A percentile compares a stretch with the other conserved stretches of the same genome.
phyloP scores from a whole-genome alignment of 306 rosid species.

The Glycine tomentella region DNA sequence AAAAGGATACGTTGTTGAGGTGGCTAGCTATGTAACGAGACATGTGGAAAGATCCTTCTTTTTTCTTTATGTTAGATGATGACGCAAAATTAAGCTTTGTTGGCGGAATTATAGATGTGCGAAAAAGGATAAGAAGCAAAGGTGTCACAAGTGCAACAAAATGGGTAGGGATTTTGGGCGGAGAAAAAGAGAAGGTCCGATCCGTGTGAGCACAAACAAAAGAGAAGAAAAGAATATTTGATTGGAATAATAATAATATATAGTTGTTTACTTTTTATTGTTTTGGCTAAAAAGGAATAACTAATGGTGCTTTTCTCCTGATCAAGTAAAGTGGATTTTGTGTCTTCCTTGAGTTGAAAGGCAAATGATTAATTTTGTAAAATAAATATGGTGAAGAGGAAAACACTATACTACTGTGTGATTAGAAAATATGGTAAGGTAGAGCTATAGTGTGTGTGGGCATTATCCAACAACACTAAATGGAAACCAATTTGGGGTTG shows the following conservation, averaged over 20 bases:
- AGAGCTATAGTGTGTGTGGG: background rate
- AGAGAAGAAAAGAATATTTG: conserved; percentile 46
- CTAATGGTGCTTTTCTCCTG: conserved; percentile 44
- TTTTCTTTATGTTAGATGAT: conserved; percentile 31
- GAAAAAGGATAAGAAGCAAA: conserved; percentile 24
- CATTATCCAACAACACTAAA: conserved; percentile 1
- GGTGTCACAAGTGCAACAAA: conserved; percentile 42
- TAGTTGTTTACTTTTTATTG: background rate
- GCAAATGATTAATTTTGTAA: conserved; percentile 34
- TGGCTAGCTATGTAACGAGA: background rate
- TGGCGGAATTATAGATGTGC: conserved; percentile 42
- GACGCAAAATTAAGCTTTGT: conserved; percentile 34
- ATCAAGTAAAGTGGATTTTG: conserved; percentile 51
- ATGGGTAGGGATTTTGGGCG: conserved; percentile 21
- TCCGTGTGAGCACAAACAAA: background rate
- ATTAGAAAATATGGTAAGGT: background rate
- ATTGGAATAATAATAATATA: background rate
- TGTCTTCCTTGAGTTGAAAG: conserved; percentile 58
- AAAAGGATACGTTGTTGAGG: conserved; percentile 31
- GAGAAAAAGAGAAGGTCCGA: conserved; percentile 42
- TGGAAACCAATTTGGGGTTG: conserved; percentile 61
- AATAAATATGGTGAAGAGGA: conserved; percentile 11
- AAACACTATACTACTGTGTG: background rate
- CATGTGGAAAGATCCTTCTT: conserved; percentile 39
- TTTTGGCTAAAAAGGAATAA: conserved; percentile 39